Evolutionary conservation across 2,329 filamentous ascomycete species (phyloP).

Genomic region (Alternaria ethzedia): DNA sequence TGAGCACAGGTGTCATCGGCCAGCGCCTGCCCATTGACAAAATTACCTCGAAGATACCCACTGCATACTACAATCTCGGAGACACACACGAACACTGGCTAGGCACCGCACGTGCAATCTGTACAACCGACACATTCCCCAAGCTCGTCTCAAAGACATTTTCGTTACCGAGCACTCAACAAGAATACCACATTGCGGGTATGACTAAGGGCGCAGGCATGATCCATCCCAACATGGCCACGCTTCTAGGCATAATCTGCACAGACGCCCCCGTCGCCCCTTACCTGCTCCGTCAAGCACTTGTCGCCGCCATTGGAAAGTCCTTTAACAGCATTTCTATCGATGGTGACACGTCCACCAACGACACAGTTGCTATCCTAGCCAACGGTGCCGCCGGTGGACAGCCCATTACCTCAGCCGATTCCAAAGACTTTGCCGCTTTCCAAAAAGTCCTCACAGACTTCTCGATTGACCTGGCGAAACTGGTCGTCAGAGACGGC

Average conservation of each 20-base stretch:
- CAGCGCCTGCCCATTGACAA: constrained; percentile 91
- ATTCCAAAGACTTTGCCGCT: constrained; percentile 69
- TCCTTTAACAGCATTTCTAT: constrained; percentile 98
- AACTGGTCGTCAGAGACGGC: constrained; percentile 93
- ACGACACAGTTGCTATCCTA: constrained; percentile 93
- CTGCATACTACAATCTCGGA: constrained; percentile 73
- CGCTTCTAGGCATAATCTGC: constrained; percentile 86
- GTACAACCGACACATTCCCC: constrained; percentile 97
- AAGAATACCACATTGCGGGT: constrained; percentile 83
- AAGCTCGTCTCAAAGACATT: constrained; percentile 90
- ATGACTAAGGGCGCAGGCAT: constrained; percentile 99
- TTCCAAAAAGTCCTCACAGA: constrained; percentile 74
- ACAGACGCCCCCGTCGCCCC: constrained; percentile 85
- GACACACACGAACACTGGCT: constrained; percentile 86
- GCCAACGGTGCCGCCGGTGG: constrained; percentile 93
- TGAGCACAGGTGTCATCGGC: constrained; percentile 98
- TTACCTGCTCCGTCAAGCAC: constrained; percentile 69
- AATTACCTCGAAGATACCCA: constrained; percentile 82
- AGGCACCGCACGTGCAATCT: constrained; percentile 84
- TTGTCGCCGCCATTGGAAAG: constrained; percentile 75
- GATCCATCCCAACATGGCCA: constrained; percentile 99
- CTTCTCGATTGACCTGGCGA: constrained; percentile 83
- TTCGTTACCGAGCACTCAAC: constrained; percentile 78
- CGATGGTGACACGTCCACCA: constrained; percentile 96
- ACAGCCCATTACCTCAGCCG: constrained; percentile 62